Conservation (phyloP, 345 rosid species). For the Durio zibethinus region DNA sequence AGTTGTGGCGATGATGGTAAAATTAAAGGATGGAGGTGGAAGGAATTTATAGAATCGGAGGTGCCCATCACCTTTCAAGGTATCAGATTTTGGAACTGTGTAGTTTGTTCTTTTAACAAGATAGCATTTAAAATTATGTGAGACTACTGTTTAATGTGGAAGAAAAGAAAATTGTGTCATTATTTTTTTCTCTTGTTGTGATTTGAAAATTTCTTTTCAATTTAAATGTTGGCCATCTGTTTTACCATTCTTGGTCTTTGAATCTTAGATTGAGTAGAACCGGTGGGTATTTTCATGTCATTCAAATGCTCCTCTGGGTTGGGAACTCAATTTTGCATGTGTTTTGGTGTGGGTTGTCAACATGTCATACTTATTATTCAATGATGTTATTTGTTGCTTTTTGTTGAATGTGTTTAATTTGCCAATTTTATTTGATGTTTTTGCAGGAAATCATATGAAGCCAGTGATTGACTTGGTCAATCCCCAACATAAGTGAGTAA, state of each 20-base stretch:
- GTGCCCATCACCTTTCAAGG: slow-evolving; percentile 49
- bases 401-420: not conserved
- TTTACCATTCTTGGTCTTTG: not conserved
- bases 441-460: slow-evolving; percentile 56
- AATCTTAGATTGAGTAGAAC: not conserved
- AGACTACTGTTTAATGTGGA: not conserved
- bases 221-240: slow-evolving; percentile 4
- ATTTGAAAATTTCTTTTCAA: not conserved
- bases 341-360: not conserved
- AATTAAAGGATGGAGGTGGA: slow-evolving; percentile 92
- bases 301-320: slow-evolving; percentile 7
- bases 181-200: not conserved
- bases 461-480: slow-evolving; percentile 70
- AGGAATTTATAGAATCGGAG: slow-evolving; percentile 43
- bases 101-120: not conserved
- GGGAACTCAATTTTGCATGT: not conserved
- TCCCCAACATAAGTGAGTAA: slow-evolving; percentile 85
- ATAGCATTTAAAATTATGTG: not conserved
- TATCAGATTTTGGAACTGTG: slow-evolving; percentile 16
- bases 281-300: not conserved
- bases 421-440: not conserved
- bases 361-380: not conserved
- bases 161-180: not conserved
- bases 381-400: not conserved
- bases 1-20: slow-evolving; percentile 98